A percentile compares a stretch with the other conserved stretches of the same genome.
Evolutionary conservation across 176 grass and related monocot species (phyloP).

Genomic region (Avena atlantica): DNA sequence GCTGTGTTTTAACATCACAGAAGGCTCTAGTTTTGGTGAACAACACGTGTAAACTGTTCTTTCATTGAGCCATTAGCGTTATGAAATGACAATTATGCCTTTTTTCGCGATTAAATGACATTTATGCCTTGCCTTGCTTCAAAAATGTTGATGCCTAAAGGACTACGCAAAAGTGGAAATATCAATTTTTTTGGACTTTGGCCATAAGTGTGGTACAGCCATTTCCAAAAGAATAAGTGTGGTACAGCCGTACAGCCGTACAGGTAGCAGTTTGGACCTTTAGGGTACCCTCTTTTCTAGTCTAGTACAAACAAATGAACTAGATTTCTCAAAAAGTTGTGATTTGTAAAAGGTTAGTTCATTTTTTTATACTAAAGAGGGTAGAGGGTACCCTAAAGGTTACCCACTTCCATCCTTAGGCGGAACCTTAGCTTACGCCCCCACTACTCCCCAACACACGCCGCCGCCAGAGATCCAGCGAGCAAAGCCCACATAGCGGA

Average conservation of each 20-base stretch:
- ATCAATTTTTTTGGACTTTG: not conserved
- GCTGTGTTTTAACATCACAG: too few relatives aligned
- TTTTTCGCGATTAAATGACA: not conserved
- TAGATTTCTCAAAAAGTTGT: too few relatives aligned
- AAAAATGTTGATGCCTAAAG: not conserved
- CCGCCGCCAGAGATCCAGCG: not conserved
- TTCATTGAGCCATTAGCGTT: not conserved
- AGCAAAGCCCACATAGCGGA: not conserved
- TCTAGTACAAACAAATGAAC: too few relatives aligned
- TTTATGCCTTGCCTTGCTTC: not conserved
- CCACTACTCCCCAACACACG: not conserved
- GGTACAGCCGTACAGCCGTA: too few relatives aligned
- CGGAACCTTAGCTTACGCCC: not conserved
- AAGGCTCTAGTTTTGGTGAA: not conserved
- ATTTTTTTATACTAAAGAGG: too few relatives aligned
- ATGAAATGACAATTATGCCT: not conserved
- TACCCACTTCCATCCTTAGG: too few relatives aligned
- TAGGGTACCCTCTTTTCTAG: too few relatives aligned
- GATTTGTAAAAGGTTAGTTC: too few relatives aligned
- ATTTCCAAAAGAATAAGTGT: too few relatives aligned
- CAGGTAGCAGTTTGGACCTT: too few relatives aligned
- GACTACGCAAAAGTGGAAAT: not conserved
- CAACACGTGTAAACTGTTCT: not conserved
- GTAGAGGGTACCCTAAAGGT: too few relatives aligned
- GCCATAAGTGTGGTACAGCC: not conserved